These are phyloP conservation scores for Metrosideros polymorpha DNA, from an alignment of 441 rosid genomes.

Conservation along the genomic window DNA sequence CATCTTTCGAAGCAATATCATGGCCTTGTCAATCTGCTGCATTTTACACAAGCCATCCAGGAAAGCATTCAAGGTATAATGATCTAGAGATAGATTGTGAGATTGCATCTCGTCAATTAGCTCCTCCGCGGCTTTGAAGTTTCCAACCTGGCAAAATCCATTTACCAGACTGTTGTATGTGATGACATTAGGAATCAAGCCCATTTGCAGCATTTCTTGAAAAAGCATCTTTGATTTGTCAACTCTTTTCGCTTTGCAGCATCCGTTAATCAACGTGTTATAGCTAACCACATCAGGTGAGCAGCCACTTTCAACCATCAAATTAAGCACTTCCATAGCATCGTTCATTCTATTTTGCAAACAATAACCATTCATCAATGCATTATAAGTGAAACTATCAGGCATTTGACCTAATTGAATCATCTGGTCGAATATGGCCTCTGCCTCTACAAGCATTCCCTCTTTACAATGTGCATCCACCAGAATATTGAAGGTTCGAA, in stretches of 20 bases:
- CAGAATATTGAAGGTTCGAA: too few relatives aligned
- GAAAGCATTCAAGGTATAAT: not conserved
- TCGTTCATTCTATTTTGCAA: not conserved
- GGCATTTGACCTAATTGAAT: not conserved
- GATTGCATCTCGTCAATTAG: not conserved
- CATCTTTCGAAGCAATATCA: constrained; percentile 3
- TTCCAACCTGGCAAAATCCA: not conserved
- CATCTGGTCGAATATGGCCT: not conserved
- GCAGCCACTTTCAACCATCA: not conserved
- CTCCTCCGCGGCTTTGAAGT: not conserved
- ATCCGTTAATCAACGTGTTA: not conserved
- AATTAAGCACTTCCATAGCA: not conserved
- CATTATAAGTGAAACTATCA: too few relatives aligned
- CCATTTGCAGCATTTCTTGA: not conserved
- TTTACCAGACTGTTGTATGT: not conserved
- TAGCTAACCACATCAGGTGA: not conserved
- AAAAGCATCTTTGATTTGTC: not conserved
- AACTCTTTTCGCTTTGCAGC: not conserved
- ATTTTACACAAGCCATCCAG: constrained; percentile 12
- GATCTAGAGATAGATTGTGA: too few relatives aligned
- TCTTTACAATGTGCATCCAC: not conserved
- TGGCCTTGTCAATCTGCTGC: constrained; percentile 1
- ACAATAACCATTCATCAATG: not conserved
- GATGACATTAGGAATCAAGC: not conserved
- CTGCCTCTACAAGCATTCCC: not conserved